A percentile compares a stretch with the other conserved stretches of the same genome.
These are phyloP conservation scores for Pisolithus sp. DNA, from an alignment of 768 basidiomycete species.

Conservation along the genomic window DNA sequence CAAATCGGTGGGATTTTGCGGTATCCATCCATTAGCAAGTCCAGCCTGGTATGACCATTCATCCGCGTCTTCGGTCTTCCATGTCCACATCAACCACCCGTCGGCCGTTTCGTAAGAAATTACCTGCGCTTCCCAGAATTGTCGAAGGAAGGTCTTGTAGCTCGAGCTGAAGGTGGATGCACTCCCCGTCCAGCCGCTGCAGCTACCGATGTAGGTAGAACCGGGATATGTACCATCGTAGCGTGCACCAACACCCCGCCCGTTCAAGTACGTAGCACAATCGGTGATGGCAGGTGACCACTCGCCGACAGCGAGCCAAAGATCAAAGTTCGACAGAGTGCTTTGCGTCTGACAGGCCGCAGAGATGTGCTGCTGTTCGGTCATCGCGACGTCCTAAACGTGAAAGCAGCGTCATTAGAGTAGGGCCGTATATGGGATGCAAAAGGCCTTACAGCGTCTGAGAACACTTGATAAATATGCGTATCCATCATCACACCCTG, in stretches of 20 bases:
- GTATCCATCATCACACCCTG: slow-evolving; percentile 75
- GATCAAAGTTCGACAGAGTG: slow-evolving; percentile 44
- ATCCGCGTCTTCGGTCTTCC: slow-evolving; percentile 77
- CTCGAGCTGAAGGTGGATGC: slow-evolving; percentile 64
- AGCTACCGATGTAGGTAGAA: slow-evolving; percentile 65
- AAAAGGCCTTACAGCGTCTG: slow-evolving; percentile 38
- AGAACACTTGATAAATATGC: slow-evolving; percentile 76
- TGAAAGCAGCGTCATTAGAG: neutral
- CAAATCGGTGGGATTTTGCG: slow-evolving; percentile 44
- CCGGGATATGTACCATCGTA: slow-evolving; percentile 61
- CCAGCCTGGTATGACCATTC: slow-evolving; percentile 91
- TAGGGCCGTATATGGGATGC: neutral
- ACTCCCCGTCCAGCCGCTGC: slow-evolving; percentile 66
- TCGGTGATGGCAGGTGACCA: slow-evolving; percentile 78
- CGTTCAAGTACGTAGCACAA: slow-evolving; percentile 61
- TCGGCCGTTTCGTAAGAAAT: slow-evolving; percentile 62
- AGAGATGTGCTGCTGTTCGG: slow-evolving; percentile 50
- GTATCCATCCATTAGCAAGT: slow-evolving; percentile 79
- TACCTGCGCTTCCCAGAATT: slow-evolving; percentile 82
- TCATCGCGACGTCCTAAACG: slow-evolving; percentile 39
- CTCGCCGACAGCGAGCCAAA: slow-evolving; percentile 86
- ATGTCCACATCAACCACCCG: slow-evolving; percentile 81
- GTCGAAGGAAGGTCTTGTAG: slow-evolving; percentile 78
- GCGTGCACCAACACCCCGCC: slow-evolving; percentile 63
- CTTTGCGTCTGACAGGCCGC: slow-evolving; percentile 47